Evolutionary conservation across 441 rosid genomes (phyloP), one percentile per base, ranked within the genome.

Genomic region (Iberis amara): DNA sequence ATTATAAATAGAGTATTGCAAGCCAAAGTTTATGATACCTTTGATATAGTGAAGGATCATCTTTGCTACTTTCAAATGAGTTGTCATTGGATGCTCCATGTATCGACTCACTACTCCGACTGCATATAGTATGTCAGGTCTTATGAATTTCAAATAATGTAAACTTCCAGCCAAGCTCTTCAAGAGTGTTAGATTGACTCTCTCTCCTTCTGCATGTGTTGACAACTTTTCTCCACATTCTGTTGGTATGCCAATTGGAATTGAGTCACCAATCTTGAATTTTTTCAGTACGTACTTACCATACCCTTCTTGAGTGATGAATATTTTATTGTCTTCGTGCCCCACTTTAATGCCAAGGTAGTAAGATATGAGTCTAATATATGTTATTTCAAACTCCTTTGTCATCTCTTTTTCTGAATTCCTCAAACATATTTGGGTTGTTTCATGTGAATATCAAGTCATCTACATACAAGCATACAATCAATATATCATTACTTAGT

Each of bases 191-290:
- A 9, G 24, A 32, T 46, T n/a, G n/a, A n/a, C n/a, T n/a, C n/a
- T n/a, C n/a, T n/a, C n/a, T n/a, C 36, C 11, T 0, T 37, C 10
- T 0, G 37, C 12, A 0, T 38, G 11, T 24, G 24, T 52, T 52
- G 57, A 12, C n/a, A 52, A 36, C 45, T 24, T 52, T 3, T 0
- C 13, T 38, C 24, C 57, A 52, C 45, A 52, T 38, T 52, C 45
- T 42, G 33, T 32, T 3, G 10, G 14, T 0, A 14, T 48, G 23
- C 10, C 14, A 5, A n/a, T n/a, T n/a, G n/a, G n/a, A n/a, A n/a
- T n/a, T n/a, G n/a, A n/a, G n/a, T n/a, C n/a, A n/a, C n/a, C n/a
- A n/a, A n/a, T n/a, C n/a, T n/a, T n/a, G n/a, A n/a, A n/a, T n/a
- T n/a, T n/a, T n/a, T n/a, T n/a, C n/a, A n/a, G n/a, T n/a, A n/a